These are phyloP conservation scores for Penicillium malachiteum DNA, from an alignment of 495 filamentous ascomycete genomes.

Conservation along the genomic window DNA sequence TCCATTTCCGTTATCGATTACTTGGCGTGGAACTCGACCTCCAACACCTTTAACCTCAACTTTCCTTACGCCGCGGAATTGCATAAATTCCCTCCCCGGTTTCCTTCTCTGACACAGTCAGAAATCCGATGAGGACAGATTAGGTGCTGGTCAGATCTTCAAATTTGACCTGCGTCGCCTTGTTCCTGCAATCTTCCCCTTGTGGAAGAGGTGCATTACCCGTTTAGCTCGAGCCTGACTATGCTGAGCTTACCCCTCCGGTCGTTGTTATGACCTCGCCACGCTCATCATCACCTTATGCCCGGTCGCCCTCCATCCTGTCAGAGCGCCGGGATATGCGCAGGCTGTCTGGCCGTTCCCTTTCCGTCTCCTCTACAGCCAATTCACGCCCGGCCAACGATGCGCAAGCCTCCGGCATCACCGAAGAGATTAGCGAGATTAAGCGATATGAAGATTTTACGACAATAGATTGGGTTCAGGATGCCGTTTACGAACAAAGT, in stretches of 20 bases:
- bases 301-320: conserved; percentile 56
- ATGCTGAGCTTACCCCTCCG: conserved; percentile 32
- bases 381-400: conserved; percentile 47
- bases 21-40: conserved; percentile 26
- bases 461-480: conserved; percentile 99
- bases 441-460: conserved; percentile 98
- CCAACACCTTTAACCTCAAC: conserved; percentile 10
- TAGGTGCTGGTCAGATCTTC: neutral
- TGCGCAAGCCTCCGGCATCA: conserved; percentile 60
- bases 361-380: conserved; percentile 52
- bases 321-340: conserved; percentile 58
- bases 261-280: conserved; percentile 62
- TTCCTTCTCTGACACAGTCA: neutral
- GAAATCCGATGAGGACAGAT: neutral
- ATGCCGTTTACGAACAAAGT: conserved; percentile 87
- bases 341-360: conserved; percentile 69
- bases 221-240: conserved; percentile 22
- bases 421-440: conserved; percentile 96
- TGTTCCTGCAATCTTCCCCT: conserved; percentile 11
- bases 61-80: neutral
- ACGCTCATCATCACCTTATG: conserved; percentile 56
- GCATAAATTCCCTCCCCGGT: neutral
- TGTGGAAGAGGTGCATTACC: conserved; percentile 19
- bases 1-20: conserved; percentile 30
- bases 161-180: neutral